Base-by-base conservation (phyloP, 192 early-diverging fungal genomes). In the Mortierella hygrophila region DNA sequence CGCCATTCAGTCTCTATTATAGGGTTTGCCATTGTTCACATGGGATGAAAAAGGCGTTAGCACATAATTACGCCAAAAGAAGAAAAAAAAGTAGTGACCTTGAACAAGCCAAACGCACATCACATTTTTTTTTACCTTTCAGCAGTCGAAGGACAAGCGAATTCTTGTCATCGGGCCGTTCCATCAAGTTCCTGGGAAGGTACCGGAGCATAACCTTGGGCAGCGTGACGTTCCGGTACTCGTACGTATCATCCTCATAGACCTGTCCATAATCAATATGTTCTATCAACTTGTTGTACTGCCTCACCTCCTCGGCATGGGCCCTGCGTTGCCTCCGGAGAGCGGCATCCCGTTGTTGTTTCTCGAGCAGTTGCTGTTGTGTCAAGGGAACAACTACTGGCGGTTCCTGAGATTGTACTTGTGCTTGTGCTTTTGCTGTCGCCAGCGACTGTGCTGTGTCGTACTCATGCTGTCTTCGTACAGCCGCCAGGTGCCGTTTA, bases 161-260 rank as follows among this genome's bases (percentile, higher is more conserved):
- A 11, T 46, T 38, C 15, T 52, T 47, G 6, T 57, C 44, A 1
- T 78, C 49, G 7, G 74, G 74, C 8, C 74, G 10, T 32, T 38
- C 37, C 55, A 38, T 74, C 4, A 74, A 70, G 13, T 44, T 1
- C 1, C 29, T 10, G 0, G 75, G 60, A 23, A 86, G 54, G 21
- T 15, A 49, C 32, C 13, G 37, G 40, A 86, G 57, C 47, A 86
- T 60, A 8, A 18, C 8, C 72, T 86, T 86, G 26, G 78, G 78
- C 9, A 86, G 55, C 18, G 63, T 70, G 65, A 86, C 79, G 72
- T 81, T 76, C n/a, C 84, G 78, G 37, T 81, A 86, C 42, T 86
- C 84, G 46, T 86, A 78, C 37, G 35, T 52, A 18, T 74, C 40
- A 38, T 86, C 84, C 29, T 38, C n/a, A 46, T 81, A 81, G 1